Conservation (phyloP, 768 basidiomycete species). For the Amanita pallidorosea region DNA sequence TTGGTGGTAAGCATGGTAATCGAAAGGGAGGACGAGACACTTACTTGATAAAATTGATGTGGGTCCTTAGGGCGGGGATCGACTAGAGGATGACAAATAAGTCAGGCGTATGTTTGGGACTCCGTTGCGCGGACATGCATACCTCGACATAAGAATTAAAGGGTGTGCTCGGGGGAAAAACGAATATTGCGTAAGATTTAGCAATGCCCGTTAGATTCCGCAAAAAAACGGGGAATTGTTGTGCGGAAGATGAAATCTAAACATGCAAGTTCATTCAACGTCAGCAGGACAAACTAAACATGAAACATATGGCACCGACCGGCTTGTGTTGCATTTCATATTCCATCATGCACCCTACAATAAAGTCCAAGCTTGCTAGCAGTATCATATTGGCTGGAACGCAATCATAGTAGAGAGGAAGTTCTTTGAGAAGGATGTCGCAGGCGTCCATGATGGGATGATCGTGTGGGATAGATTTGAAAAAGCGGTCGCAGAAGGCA, state of each 20-base stretch:
- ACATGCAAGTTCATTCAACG: too few relatives aligned
- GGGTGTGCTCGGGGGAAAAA: neutral
- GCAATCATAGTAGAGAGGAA: slow-evolving; percentile 16
- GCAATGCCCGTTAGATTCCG: neutral
- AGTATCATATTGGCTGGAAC: slow-evolving; percentile 23
- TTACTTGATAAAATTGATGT: slow-evolving; percentile 2
- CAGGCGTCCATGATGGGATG: slow-evolving; percentile 21
- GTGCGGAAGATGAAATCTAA: neutral
- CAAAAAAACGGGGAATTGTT: neutral
- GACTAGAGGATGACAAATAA: too few relatives aligned
- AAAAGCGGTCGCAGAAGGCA: slow-evolving; percentile 23
- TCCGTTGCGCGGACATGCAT: too few relatives aligned
- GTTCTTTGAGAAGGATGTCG: slow-evolving; percentile 19
- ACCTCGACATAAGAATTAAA: slow-evolving; percentile 4
- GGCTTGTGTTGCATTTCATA: slow-evolving; percentile 2
- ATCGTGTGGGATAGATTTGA: slow-evolving; percentile 15
- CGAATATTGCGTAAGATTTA: neutral
- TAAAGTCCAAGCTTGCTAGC: slow-evolving; percentile 21
- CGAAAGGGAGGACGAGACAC: neutral
- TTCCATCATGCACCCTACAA: slow-evolving; percentile 17
- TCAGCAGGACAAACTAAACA: too few relatives aligned
- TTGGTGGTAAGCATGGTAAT: too few relatives aligned
- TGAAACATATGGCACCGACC: too few relatives aligned
- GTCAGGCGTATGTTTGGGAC: too few relatives aligned
- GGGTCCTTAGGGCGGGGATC: neutral